phyloP scores from a whole-genome alignment of 2,329 filamentous ascomycete genomes.

The Cordyceps farinosa region DNA sequence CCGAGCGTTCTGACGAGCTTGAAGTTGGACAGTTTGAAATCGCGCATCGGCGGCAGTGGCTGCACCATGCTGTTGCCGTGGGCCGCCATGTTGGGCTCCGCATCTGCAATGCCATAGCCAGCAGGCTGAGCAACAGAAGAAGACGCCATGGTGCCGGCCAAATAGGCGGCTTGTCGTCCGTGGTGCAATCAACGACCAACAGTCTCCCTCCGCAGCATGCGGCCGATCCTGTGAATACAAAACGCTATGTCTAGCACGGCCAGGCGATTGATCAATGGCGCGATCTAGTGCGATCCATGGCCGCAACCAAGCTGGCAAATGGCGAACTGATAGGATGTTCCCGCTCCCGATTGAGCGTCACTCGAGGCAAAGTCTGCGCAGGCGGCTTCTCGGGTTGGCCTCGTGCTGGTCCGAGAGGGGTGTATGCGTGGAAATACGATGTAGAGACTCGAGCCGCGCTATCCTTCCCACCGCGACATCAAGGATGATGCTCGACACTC shows the following conservation, averaged over 20 bases:
- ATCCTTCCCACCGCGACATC: not conserved
- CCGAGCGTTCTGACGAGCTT: slow-evolving; percentile 71
- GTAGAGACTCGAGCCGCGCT: not conserved
- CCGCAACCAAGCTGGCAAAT: slow-evolving; percentile 1
- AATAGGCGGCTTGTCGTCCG: not conserved
- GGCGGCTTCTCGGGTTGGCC: not conserved
- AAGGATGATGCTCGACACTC: not conserved
- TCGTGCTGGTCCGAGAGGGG: not conserved
- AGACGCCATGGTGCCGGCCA: not conserved
- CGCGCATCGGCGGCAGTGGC: slow-evolving; percentile 28
- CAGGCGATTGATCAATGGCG: slow-evolving; percentile 5
- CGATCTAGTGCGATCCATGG: slow-evolving; percentile 7
- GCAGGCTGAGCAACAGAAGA: slow-evolving; percentile 12
- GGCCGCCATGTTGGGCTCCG: not conserved
- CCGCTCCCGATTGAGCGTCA: not conserved
- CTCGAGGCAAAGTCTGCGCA: not conserved
- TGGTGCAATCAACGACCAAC: not conserved
- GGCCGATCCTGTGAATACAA: not conserved
- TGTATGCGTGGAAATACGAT: not conserved
- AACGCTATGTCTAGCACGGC: slow-evolving; percentile 1
- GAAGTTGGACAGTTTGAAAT: slow-evolving; percentile 54
- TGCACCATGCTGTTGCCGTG: slow-evolving; percentile 5
- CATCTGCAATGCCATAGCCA: not conserved
- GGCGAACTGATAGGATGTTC: not conserved
- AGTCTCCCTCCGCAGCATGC: not conserved